Evolutionary conservation across 176 grass and related monocot genomes (phyloP).

Genomic region (Avena atlantica): DNA sequence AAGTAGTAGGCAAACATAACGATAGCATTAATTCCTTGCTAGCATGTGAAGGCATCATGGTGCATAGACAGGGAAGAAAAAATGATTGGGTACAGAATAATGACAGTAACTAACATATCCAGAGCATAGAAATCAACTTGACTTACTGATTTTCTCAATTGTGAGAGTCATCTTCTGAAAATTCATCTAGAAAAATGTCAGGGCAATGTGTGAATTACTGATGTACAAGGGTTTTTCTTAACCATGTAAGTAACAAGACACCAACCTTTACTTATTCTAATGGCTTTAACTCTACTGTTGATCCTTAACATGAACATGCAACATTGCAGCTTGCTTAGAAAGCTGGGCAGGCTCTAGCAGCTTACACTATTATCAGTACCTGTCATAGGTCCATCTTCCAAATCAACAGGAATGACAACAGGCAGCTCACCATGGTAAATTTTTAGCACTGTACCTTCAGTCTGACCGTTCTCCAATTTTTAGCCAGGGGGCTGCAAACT

Average conservation of each 20-base stretch:
- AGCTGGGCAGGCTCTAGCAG: neutral
- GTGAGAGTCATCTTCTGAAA: slow-evolving; percentile 76
- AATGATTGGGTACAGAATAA: neutral
- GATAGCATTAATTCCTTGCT: neutral
- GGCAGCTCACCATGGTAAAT: too few relatives aligned
- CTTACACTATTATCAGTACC: neutral
- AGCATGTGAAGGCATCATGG: neutral
- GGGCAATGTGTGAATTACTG: too few relatives aligned
- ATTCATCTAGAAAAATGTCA: slow-evolving; percentile 75
- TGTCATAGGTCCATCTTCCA: neutral
- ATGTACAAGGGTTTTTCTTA: too few relatives aligned
- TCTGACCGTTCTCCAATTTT: too few relatives aligned
- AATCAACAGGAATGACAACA: neutral
- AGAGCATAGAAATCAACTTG: neutral
- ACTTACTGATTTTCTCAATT: neutral
- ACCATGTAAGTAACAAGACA: too few relatives aligned
- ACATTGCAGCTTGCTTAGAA: neutral
- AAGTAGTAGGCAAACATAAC: neutral
- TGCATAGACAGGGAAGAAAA: neutral
- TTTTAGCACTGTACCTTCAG: too few relatives aligned
- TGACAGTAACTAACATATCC: neutral
- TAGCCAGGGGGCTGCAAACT: too few relatives aligned
- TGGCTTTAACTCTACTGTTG: too few relatives aligned
- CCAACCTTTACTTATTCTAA: too few relatives aligned
- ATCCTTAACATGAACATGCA: neutral